A percentile compares a stretch with the other conserved stretches of the same genome.
Conservation (phyloP, 108 stramenopile genomes). For the Asterionellopsis glacialis region DNA sequence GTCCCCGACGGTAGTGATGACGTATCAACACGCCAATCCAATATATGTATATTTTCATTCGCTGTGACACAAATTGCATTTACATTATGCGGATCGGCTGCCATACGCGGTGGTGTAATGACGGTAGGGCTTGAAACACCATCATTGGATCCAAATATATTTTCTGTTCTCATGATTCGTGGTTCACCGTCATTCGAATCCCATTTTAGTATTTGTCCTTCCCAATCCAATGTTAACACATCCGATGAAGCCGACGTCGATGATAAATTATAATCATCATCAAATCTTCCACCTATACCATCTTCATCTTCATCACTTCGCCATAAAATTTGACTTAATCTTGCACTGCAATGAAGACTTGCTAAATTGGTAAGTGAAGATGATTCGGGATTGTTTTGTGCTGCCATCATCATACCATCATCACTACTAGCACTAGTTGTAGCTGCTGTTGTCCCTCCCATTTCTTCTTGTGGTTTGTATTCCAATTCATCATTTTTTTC, state of each 20-base stretch:
- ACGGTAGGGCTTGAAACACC: not conserved
- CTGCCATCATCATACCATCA: too few relatives aligned
- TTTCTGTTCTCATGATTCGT: conserved; percentile 1
- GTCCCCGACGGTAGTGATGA: conserved; percentile 23
- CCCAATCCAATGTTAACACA: conserved; percentile 7
- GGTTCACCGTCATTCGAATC: not conserved
- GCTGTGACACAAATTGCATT: conserved; percentile 37
- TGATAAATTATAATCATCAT: not conserved
- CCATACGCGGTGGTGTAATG: conserved; percentile 50
- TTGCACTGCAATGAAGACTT: not conserved
- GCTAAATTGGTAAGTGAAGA: too few relatives aligned
- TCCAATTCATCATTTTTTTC: conserved; percentile 8
- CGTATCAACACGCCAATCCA: conserved; percentile 56
- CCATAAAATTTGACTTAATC: conserved; percentile 18
- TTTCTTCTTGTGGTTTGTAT: not conserved
- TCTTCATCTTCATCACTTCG: conserved; percentile 2
- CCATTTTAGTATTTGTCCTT: not conserved
- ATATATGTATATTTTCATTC: conserved; percentile 30
- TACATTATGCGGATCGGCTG: conserved; percentile 79
- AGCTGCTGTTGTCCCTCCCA: conserved; percentile 4
- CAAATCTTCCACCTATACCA: not conserved
- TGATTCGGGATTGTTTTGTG: too few relatives aligned
- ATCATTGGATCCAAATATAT: not conserved
- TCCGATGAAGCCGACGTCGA: not conserved
- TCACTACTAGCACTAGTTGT: conserved; percentile 6